Evolutionary conservation across 371 early-diverging fungal genomes (phyloP).

Genomic region (Syncephalastrum monosporum): DNA sequence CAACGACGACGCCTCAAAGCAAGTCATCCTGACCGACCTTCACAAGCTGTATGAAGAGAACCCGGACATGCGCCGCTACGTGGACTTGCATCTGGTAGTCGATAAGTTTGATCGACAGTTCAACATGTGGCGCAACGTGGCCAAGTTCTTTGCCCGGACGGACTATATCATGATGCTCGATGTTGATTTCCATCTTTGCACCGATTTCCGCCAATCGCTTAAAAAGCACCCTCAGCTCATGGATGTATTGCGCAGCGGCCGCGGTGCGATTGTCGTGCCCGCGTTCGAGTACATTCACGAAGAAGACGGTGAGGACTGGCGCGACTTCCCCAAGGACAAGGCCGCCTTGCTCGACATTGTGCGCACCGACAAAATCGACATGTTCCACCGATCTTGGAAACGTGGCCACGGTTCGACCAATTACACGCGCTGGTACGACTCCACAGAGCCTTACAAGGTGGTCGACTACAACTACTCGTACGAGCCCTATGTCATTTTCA

Average conservation of each 20-base stretch:
- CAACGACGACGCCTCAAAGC: slow-evolving; percentile 51
- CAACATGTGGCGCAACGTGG: slow-evolving; percentile 69
- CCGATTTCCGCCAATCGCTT: slow-evolving; percentile 51
- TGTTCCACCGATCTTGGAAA: slow-evolving; percentile 58
- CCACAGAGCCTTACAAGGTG: slow-evolving; percentile 48
- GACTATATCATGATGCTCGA: slow-evolving; percentile 63
- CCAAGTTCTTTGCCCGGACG: slow-evolving; percentile 59
- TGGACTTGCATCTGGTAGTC: slow-evolving; percentile 59
- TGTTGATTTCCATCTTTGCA: slow-evolving; percentile 63
- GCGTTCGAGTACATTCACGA: slow-evolving; percentile 58
- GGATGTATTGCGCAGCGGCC: slow-evolving; percentile 44
- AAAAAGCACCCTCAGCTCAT: slow-evolving; percentile 37
- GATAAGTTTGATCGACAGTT: slow-evolving; percentile 63
- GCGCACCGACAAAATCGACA: slow-evolving; percentile 46
- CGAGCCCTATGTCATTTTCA: slow-evolving; percentile 63
- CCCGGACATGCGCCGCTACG: slow-evolving; percentile 50
- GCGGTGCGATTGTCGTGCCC: slow-evolving; percentile 57
- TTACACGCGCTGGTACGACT: slow-evolving; percentile 52
- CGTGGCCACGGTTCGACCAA: slow-evolving; percentile 61
- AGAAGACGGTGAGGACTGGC: slow-evolving; percentile 54
- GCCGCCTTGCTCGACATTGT: slow-evolving; percentile 39
- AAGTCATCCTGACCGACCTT: slow-evolving; percentile 45
- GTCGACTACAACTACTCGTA: slow-evolving; percentile 58
- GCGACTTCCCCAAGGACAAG: slow-evolving; percentile 46
- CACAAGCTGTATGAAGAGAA: slow-evolving; percentile 49